phyloP scores from a whole-genome alignment of 2,329 filamentous ascomycete genomes.

The Talaromyces sp. region DNA sequence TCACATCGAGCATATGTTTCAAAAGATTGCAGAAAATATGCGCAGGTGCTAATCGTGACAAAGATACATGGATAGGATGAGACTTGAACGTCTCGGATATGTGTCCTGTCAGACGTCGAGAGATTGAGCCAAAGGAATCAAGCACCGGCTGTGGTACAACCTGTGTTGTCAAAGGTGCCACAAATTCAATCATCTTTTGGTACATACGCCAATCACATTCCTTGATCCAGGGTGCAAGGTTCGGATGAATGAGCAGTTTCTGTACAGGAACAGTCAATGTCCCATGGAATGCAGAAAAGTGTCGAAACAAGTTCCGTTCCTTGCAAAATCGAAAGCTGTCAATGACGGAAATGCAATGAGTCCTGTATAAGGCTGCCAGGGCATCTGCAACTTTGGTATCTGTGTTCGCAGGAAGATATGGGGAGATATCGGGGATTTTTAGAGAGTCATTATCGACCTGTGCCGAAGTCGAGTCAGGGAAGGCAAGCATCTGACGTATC shows the following conservation, averaged over 20 bases:
- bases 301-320: constrained; percentile 92
- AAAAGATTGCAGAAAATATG: constrained; percentile 83
- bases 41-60: constrained; percentile 83
- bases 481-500: constrained; percentile 40
- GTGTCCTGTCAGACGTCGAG: constrained; percentile 73
- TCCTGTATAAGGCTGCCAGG: constrained; percentile 81
- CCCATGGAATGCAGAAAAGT: constrained; percentile 92
- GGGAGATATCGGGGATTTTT: constrained; percentile 77
- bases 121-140: constrained; percentile 82
- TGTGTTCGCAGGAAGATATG: constrained; percentile 74
- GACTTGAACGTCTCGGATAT: constrained; percentile 81
- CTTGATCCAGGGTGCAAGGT: constrained; percentile 86
- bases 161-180: constrained; percentile 83
- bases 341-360: constrained; percentile 90
- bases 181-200: constrained; percentile 91
- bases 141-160: constrained; percentile 85
- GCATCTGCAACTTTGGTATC: constrained; percentile 85
- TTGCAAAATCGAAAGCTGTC: constrained; percentile 96
- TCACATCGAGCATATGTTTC: constrained; percentile 83
- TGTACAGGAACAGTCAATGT: constrained; percentile 96
- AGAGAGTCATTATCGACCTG: constrained; percentile 66
- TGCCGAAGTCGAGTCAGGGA: constrained; percentile 32
- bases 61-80: constrained; percentile 78
- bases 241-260: constrained; percentile 78
- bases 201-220: constrained; percentile 95